Base-by-base conservation (phyloP, 2,329 filamentous ascomycete genomes). In the Fusarium xylarioides region DNA sequence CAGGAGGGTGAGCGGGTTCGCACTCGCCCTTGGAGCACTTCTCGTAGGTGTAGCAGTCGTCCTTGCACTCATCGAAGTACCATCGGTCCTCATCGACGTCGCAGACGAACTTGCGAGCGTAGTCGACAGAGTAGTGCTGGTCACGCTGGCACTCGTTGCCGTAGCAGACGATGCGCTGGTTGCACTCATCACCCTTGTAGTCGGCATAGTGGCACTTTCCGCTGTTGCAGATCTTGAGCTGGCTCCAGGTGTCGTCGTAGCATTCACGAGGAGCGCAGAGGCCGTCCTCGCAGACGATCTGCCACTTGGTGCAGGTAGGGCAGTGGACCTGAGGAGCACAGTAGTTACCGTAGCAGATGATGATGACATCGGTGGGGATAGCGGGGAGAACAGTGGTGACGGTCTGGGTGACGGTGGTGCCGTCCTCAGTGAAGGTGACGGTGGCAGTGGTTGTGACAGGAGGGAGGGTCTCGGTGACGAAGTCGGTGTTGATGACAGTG, bases 91-190 rank as follows among this genome's bases (percentile, higher is more conserved):
- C 76, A 35, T 76, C 71, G 7, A 64, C 58, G 9, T 69, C 65
- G 77, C 82, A 83, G 75, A 79, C 73, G 44, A 78, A 73, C 68
- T 82, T 80, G 76, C 80, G 80, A 58, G 74, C 61, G 61, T 76
- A 68, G 74, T 80, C 71, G 38, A 73, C 71, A 53, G 72, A 63
- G 76, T 78, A 79, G 56, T 77, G 68, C 71, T 77, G 78, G 32
- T 74, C 70, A 57, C 61, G 60, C 23, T 66, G 64, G 75, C 81
- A 83, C 62, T 79, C 71, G 61, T 71, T 75, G 50, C 78, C 76
- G 67, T 74, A 74, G 80, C 80, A 83, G 74, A 79, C 72, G 56
- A 82, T 69, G 78, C 82, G 82, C 66, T 77, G 80, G 61, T 74
- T 74, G 78, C 80, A 82, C 37, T 78, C 50, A 16, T 76, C 66